Base-by-base conservation (phyloP, 176 grass and related monocot species). In the Poa annua region DNA sequence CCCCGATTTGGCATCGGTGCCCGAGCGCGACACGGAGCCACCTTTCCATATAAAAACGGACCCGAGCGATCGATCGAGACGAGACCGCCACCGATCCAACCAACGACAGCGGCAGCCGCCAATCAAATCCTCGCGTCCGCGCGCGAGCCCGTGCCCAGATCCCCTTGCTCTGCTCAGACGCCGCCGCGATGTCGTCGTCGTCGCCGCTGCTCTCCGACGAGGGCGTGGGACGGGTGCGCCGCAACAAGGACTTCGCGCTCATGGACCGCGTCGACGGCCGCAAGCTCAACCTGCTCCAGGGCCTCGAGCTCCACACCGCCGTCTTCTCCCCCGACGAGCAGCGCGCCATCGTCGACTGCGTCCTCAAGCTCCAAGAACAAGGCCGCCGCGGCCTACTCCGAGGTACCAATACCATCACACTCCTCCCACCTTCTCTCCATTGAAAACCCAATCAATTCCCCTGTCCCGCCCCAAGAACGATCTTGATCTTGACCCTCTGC, bases 281-380 rank as follows among this genome's bases (percentile, higher is more conserved):
- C 41, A 35, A 39, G 62, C 24, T 88, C 4, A 92, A 95, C 52
- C 4, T 90, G 1, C 72, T 95, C 8, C 57, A 92, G 66, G 90
- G 74, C 53, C 74, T 95, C 2, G 87, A 95, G 79, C 84, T 94
- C 25, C 89, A 94, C 62, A 69, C 87, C 0, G 80, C 63, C 53
- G 85, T 95, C 19, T 95, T 95, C 62, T 73, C 77, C 86, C 4
- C 76, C 11, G 76, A 19, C 22, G 90, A 90, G 67, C 88, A 90
- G 80, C 11, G 17, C 3, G 53, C 1, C 14, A 95, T 92, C 74
- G 87, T 85, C 2, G 63, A 69, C 32, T 79, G 45, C 64, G 85
- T 95, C 22, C 79, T 69, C 14, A 61, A 70, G 16, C 33, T 92
- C 16, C 93, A 90, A 50, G 86, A 85, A 25, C 55, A 38, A 1